A percentile compares a stretch with the other conserved stretches of the same genome.
Conservation (phyloP, 148 eudicot species). For the Silene uniflora region DNA sequence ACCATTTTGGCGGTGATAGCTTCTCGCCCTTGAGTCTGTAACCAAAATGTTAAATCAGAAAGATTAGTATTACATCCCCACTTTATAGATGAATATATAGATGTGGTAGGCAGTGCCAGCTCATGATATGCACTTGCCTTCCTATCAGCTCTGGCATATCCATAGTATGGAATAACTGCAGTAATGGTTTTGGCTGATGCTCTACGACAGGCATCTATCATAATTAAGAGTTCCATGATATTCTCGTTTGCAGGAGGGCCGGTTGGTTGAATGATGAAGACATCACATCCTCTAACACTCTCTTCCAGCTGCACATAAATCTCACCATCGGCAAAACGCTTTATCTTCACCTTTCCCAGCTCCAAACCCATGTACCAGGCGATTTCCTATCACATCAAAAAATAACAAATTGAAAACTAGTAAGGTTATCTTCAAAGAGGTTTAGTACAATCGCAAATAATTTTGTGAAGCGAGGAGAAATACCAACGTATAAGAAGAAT, state of each 20-base stretch:
- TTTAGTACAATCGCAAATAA: not conserved
- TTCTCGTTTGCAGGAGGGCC: slow-evolving; percentile 95
- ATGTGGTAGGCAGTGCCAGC: too few relatives aligned
- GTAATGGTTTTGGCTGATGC: slow-evolving; percentile 95
- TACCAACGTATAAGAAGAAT: not conserved
- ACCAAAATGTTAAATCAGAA: slow-evolving; percentile 3
- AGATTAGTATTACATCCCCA: not conserved
- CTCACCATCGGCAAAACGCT: slow-evolving; percentile 96
- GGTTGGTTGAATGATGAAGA: slow-evolving; percentile 85
- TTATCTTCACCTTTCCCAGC: slow-evolving; percentile 65
- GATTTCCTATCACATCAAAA: slow-evolving; percentile 53
- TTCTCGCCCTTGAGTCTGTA: slow-evolving; percentile 92
- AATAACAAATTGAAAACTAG: not conserved
- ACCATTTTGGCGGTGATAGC: slow-evolving; percentile 89
- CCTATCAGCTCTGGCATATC: slow-evolving; percentile 97
- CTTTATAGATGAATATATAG: not conserved
- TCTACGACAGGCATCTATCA: slow-evolving; percentile 98
- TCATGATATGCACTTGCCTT: slow-evolving; percentile 42
- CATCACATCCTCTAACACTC: slow-evolving; percentile 96
- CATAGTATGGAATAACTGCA: slow-evolving; percentile 95
- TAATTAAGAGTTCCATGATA: slow-evolving; percentile 86
- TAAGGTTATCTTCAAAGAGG: not conserved
- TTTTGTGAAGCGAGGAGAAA: not conserved
- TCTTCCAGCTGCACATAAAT: slow-evolving; percentile 92
- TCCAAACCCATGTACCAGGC: slow-evolving; percentile 91